Conservation (phyloP, 179 eudicot genomes). For the Drosera spatulata region DNA sequence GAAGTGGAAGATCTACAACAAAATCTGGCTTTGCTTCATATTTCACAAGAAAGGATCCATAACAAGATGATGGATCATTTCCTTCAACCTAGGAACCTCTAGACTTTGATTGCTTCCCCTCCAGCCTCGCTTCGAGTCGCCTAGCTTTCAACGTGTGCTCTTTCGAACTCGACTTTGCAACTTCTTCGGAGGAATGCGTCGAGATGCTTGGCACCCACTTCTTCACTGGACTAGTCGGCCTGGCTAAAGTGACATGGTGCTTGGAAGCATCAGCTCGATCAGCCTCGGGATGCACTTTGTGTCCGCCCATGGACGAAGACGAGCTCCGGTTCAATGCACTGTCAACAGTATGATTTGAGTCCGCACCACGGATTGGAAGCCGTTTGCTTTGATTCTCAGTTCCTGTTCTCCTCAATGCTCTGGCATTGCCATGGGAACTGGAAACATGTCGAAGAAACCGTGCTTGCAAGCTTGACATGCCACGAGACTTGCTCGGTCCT, state of each 20-base stretch:
- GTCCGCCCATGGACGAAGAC: constrained; percentile 48
- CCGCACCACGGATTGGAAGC: constrained; percentile 25
- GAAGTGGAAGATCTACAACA: too few relatives aligned
- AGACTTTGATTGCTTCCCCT: constrained; percentile 40
- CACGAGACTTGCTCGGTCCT: constrained; percentile 17
- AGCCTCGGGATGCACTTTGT: constrained; percentile 35
- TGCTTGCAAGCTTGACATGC: constrained; percentile 40
- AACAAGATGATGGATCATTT: too few relatives aligned
- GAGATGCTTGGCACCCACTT: constrained; percentile 37
- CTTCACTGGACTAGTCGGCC: constrained; percentile 28
- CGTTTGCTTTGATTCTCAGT: constrained; percentile 22
- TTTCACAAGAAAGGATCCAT: too few relatives aligned
- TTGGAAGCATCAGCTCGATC: constrained; percentile 24
- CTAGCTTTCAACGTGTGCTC: constrained; percentile 48
- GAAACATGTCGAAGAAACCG: constrained; percentile 63
- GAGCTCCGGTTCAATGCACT: constrained; percentile 44
- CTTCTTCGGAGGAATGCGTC: background rate
- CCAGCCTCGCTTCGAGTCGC: constrained; percentile 43
- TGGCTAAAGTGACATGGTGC: constrained; percentile 21
- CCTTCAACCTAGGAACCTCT: constrained; percentile 42
- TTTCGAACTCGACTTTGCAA: constrained; percentile 32
- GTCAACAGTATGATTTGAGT: constrained; percentile 26
- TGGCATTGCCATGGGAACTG: constrained; percentile 14
- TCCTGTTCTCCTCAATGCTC: constrained; percentile 3
- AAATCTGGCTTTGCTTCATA: too few relatives aligned